Percentiles rank a stretch among this genome's conserved stretches.
Conservation (phyloP, 2,329 filamentous ascomycete species). For the Clarireedia monteithiana region DNA sequence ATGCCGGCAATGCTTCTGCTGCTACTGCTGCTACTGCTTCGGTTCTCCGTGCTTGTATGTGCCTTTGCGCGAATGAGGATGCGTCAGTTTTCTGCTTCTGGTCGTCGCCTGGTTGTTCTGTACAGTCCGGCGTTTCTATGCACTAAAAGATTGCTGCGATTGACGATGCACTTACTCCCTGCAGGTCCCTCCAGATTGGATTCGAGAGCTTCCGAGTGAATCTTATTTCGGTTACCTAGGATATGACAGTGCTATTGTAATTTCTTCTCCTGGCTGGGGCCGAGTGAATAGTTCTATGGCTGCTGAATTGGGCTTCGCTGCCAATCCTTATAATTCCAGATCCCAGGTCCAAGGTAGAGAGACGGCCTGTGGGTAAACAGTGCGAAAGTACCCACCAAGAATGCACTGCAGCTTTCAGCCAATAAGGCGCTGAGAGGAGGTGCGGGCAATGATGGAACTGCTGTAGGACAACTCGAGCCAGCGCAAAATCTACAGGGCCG, state of each 20-base stretch:
- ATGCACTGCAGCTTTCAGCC: not conserved
- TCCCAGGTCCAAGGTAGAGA: too few relatives aligned
- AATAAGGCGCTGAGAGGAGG: slow-evolving; percentile 1
- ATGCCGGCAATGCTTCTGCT: not conserved
- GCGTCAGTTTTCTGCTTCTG: not conserved
- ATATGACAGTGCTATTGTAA: too few relatives aligned
- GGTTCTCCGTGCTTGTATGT: not conserved
- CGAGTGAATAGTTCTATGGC: too few relatives aligned
- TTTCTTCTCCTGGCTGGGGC: too few relatives aligned
- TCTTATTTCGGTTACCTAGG: too few relatives aligned
- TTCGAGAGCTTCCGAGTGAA: too few relatives aligned
- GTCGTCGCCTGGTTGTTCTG: not conserved
- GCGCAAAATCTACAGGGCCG: not conserved
- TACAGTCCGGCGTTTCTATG: not conserved
- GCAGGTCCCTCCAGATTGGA: not conserved
- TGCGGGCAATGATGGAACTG: not conserved
- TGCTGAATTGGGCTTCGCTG: too few relatives aligned
- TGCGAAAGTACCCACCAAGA: not conserved
- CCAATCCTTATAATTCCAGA: too few relatives aligned
- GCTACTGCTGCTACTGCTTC: not conserved
- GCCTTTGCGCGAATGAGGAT: not conserved
- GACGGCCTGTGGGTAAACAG: too few relatives aligned
- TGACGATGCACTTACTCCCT: not conserved
- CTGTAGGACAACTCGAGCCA: not conserved
- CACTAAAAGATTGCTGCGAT: not conserved